Evolutionary conservation across 495 filamentous ascomycete genomes (phyloP), one percentile per base, ranked within the genome.

Genomic region (Baudoinia panamericana): DNA sequence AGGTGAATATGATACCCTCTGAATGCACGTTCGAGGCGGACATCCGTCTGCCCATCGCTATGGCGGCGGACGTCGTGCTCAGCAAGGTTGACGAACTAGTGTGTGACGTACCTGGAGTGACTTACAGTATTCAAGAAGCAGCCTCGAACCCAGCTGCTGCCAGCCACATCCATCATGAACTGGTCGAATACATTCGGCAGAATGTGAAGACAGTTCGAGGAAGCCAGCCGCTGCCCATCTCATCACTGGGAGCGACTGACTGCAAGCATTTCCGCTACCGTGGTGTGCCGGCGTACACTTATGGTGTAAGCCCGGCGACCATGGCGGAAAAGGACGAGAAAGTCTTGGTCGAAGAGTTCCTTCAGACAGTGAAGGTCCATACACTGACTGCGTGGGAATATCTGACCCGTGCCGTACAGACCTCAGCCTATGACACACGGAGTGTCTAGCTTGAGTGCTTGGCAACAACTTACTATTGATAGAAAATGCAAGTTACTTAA

Each of bases 241-340:
- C 16, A 3, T 33, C 28, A 4, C 29, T 49, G 16, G 49, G 49
- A 13, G 40, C 43, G 4, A 52, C 36, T 3, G 40, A 45, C 28
- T 40, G 50, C 30, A 53, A 53, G 37, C 45, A 39, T 36, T 53
- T 45, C 26, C 27, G 46, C 15, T 48, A 49, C 24, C 36, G 16
- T 25, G 40, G 46, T 12, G 34, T 53, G 10, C 45, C 45, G 16
- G 39, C 49, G n/a, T 48, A 48, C 21, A 35, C 41, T 7, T 44
- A 31, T 29, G 45, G 45, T 1, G 39, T 40, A 9, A 47, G 43
- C 21, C 49, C 49, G 1, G 28, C 30, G 12, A 36, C 37, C 21
- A 43, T 48, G 49, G 49, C 43, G 3, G 39, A 25, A 27, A 31
- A 29, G 22, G 40, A 40, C 13, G 45, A 52, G 30, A 26, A 19